Percentiles rank a stretch among this genome's conserved stretches.
Conservation (phyloP, 495 filamentous ascomycete genomes). For the Jackrogersella multiformis region DNA sequence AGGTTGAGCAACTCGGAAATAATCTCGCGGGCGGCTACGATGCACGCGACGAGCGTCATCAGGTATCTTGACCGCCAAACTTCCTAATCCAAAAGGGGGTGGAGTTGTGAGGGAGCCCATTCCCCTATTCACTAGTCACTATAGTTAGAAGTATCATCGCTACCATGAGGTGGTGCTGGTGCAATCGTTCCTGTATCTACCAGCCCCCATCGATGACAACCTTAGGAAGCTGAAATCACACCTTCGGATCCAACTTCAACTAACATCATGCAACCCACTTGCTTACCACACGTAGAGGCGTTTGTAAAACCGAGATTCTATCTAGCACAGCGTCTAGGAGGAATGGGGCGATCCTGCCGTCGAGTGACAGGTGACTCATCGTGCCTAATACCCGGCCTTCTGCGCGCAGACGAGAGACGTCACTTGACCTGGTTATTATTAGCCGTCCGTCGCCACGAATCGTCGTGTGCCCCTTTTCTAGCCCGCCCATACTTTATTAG, state of each 20-base stretch:
- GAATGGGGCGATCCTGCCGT: slow-evolving; percentile 9
- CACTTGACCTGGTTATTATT: slow-evolving; percentile 27
- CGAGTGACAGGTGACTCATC: not conserved
- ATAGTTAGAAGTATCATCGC: not conserved
- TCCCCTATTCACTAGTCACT: not conserved
- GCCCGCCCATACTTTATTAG: not conserved
- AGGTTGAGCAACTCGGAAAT: not conserved
- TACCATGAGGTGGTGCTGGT: not conserved
- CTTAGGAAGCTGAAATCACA: not conserved
- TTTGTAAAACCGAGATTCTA: not conserved
- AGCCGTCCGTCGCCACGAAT: not conserved
- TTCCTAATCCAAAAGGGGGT: not conserved
- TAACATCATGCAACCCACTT: not conserved
- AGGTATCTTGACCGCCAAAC: not conserved
- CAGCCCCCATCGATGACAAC: not conserved
- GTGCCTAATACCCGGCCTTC: slow-evolving; percentile 11
- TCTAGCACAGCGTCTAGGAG: not conserved
- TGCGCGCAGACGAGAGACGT: slow-evolving; percentile 18
- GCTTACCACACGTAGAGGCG: not conserved
- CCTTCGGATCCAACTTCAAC: not conserved
- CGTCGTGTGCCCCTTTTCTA: not conserved
- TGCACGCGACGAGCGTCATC: not conserved
- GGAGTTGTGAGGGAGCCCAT: not conserved
- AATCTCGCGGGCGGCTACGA: not conserved
- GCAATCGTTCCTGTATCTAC: not conserved